Conservation (phyloP, 805 yeast genomes). For the Scheffersomyces amazonensis region DNA sequence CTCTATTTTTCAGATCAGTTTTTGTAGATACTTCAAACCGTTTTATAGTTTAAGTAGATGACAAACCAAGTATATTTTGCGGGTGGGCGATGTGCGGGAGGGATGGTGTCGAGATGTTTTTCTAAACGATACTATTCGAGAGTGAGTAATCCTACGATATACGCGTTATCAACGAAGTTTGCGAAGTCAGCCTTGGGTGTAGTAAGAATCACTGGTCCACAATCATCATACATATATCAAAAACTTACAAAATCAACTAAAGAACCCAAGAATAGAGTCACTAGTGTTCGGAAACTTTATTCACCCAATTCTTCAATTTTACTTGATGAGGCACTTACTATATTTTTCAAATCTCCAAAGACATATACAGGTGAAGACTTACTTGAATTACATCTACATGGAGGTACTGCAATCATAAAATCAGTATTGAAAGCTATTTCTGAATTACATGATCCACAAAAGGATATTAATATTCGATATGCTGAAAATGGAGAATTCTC, state of each 20-base stretch:
- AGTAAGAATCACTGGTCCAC: constrained; percentile 76
- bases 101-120: too few relatives aligned
- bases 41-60: too few relatives aligned
- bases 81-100: too few relatives aligned
- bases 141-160: constrained; percentile 74
- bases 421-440: constrained; percentile 66
- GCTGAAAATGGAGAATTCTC: constrained; percentile 97
- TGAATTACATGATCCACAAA: constrained; percentile 43
- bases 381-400: constrained; percentile 88
- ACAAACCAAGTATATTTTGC: too few relatives aligned
- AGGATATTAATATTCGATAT: constrained; percentile 52
- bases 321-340: constrained; percentile 73
- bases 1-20: too few relatives aligned
- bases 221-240: constrained; percentile 43
- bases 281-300: constrained; percentile 59
- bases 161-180: constrained; percentile 84
- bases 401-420: constrained; percentile 81
- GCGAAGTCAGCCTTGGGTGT: constrained; percentile 86
- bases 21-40: too few relatives aligned
- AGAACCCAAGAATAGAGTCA: constrained; percentile 48
- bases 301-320: constrained; percentile 36
- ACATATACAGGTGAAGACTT: constrained; percentile 93
- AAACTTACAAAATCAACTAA: constrained; percentile 40
- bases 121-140: too few relatives aligned
- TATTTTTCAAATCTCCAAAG: constrained; percentile 68